phyloP scores from a whole-genome alignment of 1,284 basidiomycete species.

The Cryptococcus depauperatus region DNA sequence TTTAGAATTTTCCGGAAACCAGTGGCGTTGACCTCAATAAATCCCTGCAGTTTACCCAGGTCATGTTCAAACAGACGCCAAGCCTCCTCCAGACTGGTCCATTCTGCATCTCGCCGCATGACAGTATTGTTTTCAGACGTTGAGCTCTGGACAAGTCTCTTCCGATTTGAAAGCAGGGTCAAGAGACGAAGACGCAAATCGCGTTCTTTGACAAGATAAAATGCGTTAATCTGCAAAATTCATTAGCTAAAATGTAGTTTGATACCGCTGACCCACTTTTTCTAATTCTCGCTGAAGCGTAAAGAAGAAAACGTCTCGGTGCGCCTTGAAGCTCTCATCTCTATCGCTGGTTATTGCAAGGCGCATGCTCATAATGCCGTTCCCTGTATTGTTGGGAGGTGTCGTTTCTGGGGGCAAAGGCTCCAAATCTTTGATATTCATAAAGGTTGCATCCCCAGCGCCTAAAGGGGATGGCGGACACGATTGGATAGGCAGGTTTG shows the following conservation, averaged over 20 bases:
- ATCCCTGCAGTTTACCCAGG: slow-evolving; percentile 93
- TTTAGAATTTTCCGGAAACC: slow-evolving; percentile 98
- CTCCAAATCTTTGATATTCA: slow-evolving; percentile 26
- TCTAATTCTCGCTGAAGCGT: slow-evolving; percentile 95
- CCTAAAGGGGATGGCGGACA: not conserved
- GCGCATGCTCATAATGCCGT: slow-evolving; percentile 16
- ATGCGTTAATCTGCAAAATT: slow-evolving; percentile 79
- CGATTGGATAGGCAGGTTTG: slow-evolving; percentile 1
- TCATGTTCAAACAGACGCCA: slow-evolving; percentile 92
- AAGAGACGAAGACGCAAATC: slow-evolving; percentile 86
- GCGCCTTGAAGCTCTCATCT: slow-evolving; percentile 65
- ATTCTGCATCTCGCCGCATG: slow-evolving; percentile 58
- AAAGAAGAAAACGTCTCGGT: slow-evolving; percentile 98
- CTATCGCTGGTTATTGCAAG: slow-evolving; percentile 22
- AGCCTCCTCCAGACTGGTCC: slow-evolving; percentile 90
- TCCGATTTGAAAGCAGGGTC: slow-evolving; percentile 86
- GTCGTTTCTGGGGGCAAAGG: slow-evolving; percentile 41
- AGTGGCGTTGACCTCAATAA: slow-evolving; percentile 95
- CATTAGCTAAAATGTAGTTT: not conserved
- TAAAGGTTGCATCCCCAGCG: not conserved
- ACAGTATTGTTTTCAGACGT: slow-evolving; percentile 28
- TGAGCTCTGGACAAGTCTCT: slow-evolving; percentile 47
- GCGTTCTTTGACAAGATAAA: slow-evolving; percentile 96
- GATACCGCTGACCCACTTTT: slow-evolving; percentile 56
- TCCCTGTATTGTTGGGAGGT: slow-evolving; percentile 33